Evolutionary conservation across 2,329 filamentous ascomycete genomes (phyloP).

Genomic region (Clarireedia monteithiana): DNA sequence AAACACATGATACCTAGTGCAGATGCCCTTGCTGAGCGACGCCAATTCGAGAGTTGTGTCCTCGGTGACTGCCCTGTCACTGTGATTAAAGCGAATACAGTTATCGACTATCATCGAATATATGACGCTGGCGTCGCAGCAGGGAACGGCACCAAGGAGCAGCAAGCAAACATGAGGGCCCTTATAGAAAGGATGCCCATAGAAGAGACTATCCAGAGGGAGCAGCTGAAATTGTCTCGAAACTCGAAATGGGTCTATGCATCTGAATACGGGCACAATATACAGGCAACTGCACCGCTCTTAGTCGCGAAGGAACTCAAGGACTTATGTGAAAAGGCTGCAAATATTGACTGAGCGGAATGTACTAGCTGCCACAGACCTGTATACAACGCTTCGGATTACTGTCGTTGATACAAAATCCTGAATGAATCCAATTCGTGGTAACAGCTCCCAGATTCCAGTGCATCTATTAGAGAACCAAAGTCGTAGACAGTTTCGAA

Average conservation of each 20-base stretch:
- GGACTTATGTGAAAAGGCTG: neutral
- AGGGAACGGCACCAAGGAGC: slow-evolving; percentile 29
- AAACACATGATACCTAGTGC: neutral
- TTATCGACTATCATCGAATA: slow-evolving; percentile 16
- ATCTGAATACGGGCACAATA: slow-evolving; percentile 30
- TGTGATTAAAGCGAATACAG: neutral
- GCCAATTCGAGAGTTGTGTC: neutral
- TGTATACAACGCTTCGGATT: neutral
- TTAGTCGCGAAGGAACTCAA: slow-evolving; percentile 29
- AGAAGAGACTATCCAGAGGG: slow-evolving; percentile 24
- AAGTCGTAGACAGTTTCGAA: too few species aligned
- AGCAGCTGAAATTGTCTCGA: slow-evolving; percentile 26
- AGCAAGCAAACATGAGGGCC: slow-evolving; percentile 24
- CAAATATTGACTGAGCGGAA: neutral
- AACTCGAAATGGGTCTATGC: slow-evolving; percentile 26
- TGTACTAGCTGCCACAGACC: neutral
- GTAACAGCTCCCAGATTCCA: too few species aligned
- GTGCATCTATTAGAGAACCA: too few species aligned
- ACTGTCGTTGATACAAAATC: too few species aligned
- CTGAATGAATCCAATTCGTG: too few species aligned
- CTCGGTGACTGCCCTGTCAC: neutral
- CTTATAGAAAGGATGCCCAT: slow-evolving; percentile 27
- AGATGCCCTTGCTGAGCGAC: neutral
- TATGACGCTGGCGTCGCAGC: slow-evolving; percentile 28
- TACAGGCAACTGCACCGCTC: slow-evolving; percentile 31